Evolutionary conservation across 1,284 basidiomycete genomes (phyloP).

Genomic region (Microbotryum violaceum): DNA sequence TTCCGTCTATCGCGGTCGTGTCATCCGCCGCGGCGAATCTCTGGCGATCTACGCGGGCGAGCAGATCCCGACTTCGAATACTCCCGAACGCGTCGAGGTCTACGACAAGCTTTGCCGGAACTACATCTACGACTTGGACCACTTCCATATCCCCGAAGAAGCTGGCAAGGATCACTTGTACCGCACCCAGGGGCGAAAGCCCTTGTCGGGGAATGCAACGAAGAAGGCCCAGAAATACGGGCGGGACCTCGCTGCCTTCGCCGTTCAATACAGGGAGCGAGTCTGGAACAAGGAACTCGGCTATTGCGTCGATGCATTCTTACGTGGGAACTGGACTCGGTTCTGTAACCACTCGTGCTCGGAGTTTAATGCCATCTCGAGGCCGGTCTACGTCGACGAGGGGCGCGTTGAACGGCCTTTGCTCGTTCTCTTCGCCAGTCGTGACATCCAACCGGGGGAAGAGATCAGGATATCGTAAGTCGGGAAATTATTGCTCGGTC

Average conservation of each 20-base stretch:
- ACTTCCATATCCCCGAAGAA: neutral
- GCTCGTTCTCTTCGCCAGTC: conserved; percentile 16
- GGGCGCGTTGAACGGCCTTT: conserved; percentile 13
- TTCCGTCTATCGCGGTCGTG: neutral
- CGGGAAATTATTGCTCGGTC: too few relatives aligned
- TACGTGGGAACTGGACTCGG: conserved; percentile 18
- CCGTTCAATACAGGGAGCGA: too few relatives aligned
- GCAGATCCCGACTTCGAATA: neutral
- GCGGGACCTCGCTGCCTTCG: too few relatives aligned
- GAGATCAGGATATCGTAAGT: conserved; percentile 20
- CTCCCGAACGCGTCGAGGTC: conserved; percentile 1
- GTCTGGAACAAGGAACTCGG: too few relatives aligned
- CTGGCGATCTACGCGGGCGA: conserved; percentile 19
- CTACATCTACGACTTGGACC: conserved; percentile 19
- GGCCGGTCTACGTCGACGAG: conserved; percentile 23
- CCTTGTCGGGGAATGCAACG: neutral
- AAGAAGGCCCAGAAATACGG: conserved; percentile 1
- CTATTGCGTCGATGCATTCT: conserved; percentile 15
- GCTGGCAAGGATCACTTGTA: conserved; percentile 11
- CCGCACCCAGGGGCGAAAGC: neutral
- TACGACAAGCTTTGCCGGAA: neutral
- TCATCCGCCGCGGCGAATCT: conserved; percentile 9
- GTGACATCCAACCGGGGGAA: conserved; percentile 25
- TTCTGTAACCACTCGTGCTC: conserved; percentile 26
- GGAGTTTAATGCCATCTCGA: conserved; percentile 5